Evolutionary conservation across 2,329 filamentous ascomycete species (phyloP).

Genomic region (Hypocreales sp.): DNA sequence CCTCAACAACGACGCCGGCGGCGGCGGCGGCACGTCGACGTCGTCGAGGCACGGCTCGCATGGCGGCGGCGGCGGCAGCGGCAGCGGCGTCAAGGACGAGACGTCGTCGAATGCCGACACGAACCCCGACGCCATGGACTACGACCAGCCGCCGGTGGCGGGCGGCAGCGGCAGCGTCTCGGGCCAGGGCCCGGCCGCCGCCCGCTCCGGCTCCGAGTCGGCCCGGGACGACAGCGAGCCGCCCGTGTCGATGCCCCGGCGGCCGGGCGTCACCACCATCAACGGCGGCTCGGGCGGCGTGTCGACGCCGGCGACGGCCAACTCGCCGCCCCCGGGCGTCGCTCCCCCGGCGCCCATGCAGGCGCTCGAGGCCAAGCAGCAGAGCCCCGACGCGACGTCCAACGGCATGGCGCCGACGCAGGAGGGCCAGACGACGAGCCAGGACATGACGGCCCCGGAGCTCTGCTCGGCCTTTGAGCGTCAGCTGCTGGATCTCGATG

Average conservation of each 20-base stretch:
- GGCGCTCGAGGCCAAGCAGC: constrained; percentile 19
- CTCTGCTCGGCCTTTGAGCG: constrained; percentile 43
- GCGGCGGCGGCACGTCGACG: constrained; percentile 11
- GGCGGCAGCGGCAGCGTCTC: constrained; percentile 7
- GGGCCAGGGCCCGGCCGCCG: constrained; percentile 14
- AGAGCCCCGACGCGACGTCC: constrained; percentile 14
- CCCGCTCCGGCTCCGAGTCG: constrained; percentile 21
- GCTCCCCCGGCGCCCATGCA: constrained; percentile 10
- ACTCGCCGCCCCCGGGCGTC: constrained; percentile 23
- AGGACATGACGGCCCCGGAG: constrained; percentile 43
- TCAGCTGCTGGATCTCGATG: constrained; percentile 43
- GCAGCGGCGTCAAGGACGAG: constrained; percentile 33
- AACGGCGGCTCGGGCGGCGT: constrained; percentile 37
- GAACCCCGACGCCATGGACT: constrained; percentile 41
- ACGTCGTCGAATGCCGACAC: constrained; percentile 37
- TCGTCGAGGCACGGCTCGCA: constrained; percentile 19
- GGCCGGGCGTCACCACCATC: constrained; percentile 41
- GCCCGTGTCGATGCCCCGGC: constrained; percentile 29
- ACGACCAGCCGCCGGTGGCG: constrained; percentile 26
- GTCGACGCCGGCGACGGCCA: constrained; percentile 27
- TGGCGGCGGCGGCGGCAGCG: constrained; percentile 11
- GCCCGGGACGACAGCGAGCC: constrained; percentile 37
- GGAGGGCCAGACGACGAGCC: constrained; percentile 19
- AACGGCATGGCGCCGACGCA: constrained; percentile 16
- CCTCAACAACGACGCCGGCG: constrained; percentile 33